phyloP scores from a whole-genome alignment of 345 rosid genomes.

The Brassica juncea region DNA sequence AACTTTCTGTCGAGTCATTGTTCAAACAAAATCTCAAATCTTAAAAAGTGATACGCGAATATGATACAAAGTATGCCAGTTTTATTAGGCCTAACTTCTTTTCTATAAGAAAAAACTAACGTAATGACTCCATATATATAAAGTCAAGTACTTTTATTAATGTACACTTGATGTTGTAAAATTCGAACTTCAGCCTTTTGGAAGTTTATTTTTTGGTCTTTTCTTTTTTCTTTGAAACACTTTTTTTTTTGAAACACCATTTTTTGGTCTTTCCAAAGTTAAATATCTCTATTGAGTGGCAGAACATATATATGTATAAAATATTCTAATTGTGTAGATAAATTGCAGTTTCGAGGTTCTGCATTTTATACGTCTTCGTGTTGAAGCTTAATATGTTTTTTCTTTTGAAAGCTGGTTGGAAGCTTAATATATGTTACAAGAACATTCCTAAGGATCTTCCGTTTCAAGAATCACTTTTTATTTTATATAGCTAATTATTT shows the following conservation, averaged over 20 bases:
- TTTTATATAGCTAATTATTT: neutral
- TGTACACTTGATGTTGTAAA: neutral
- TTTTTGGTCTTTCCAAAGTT: constrained; percentile 13
- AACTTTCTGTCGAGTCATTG: constrained; percentile 24
- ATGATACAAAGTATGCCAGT: constrained; percentile 16
- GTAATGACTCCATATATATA: neutral
- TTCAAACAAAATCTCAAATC: constrained; percentile 29
- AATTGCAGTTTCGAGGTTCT: constrained; percentile 18
- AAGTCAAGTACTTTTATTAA: neutral
- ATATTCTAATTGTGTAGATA: neutral
- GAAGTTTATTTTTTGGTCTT: neutral
- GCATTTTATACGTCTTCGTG: constrained; percentile 11
- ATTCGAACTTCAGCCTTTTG: neutral
- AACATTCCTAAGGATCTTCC: constrained; percentile 28
- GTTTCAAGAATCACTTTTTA: constrained; percentile 11
- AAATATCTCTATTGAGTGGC: constrained; percentile 8
- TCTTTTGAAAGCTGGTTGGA: neutral
- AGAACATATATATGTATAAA: neutral
- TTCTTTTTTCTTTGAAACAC: too few species aligned
- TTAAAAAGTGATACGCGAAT: constrained; percentile 30
- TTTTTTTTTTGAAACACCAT: too few species aligned
- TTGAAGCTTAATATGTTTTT: neutral
- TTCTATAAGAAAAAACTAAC: neutral
- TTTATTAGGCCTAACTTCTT: neutral
- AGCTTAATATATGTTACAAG: neutral